Base-by-base conservation (phyloP, 2,329 filamentous ascomycete species). In the Acarospora socialis region DNA sequence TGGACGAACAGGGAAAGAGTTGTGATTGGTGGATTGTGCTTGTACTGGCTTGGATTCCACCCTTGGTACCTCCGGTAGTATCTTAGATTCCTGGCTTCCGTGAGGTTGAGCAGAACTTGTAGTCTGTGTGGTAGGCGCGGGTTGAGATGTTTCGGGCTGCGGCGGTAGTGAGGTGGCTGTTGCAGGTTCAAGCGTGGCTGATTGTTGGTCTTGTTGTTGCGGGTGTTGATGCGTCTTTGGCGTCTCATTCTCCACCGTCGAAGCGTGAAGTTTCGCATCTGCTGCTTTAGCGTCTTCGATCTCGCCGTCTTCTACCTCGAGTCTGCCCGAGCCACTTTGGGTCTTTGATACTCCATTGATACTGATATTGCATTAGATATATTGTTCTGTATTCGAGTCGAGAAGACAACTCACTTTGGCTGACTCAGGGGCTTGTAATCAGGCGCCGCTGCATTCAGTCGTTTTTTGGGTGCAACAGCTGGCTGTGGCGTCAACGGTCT, bases 201-300 rank as follows among this genome's bases (percentile, higher is more conserved):
- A 10, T 21, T 26, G 14, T 41, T 7, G 19, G 5, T 24, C 26
- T 33, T 13, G 36, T 30, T 8, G 32, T 26, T 34, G n/a, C n/a
- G n/a, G n/a, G n/a, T 42, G 32, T 18, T 45, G 46, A 7, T 24
- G 28, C 20, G 37, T 32, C 25, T 44, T 45, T 9, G 40, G 34
- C 17, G 18, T 30, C 6, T 35, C 22, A 23, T 38, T 13, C 23
- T 30, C 18, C 28, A 24, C 23, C 30, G 42, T 29, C 9, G 27
- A 15, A 26, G 26, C 24, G 28, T 42, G 41, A 12, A 39, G 30
- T 4, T 44, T 32, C 9, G 41, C 46, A 43, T 61, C 57, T 4
- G 42, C 40, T 51, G 58, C 58, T 35, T 55, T 60, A 5, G 57
- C 54, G 40, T 61, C 60, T 41, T 61, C 59, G 29, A 60, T 57